Percentiles rank a stretch among this genome's conserved stretches.
Evolutionary conservation across 108 stramenopile species (phyloP).

Genomic region (Mayamaea pseudoterrestris): DNA sequence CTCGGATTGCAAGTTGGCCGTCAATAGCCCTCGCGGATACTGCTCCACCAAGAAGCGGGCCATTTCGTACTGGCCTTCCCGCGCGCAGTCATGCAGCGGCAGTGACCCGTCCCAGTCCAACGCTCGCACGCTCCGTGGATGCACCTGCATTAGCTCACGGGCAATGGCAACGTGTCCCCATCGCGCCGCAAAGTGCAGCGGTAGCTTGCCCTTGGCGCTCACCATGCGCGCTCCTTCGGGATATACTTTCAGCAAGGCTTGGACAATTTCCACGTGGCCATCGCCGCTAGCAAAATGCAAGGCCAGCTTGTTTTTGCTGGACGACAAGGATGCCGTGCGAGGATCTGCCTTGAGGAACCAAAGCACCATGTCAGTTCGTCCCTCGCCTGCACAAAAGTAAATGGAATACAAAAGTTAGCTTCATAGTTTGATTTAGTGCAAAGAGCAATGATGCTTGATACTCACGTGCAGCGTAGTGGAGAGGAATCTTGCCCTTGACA

Average conservation of each 20-base stretch:
- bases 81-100: conserved; percentile 36
- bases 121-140: conserved; percentile 14
- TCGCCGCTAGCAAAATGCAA: conserved; percentile 42
- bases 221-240: conserved; percentile 24
- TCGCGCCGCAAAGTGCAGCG: conserved; percentile 36
- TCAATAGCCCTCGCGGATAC: conserved; percentile 15
- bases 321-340: conserved; percentile 16
- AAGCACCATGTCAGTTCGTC: conserved; percentile 28
- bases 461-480: conserved; percentile 33
- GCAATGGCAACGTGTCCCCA: conserved; percentile 42
- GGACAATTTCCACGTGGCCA: conserved; percentile 27
- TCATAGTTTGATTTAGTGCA: background rate
- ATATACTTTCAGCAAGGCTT: conserved; percentile 18
- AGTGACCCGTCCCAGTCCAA: conserved; percentile 38
- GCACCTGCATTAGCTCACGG: conserved; percentile 7
- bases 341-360: conserved; percentile 18
- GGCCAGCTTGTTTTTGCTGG: conserved; percentile 37
- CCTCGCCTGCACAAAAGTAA: conserved; percentile 11
- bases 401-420: too few species aligned
- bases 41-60: conserved; percentile 16
- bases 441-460: background rate
- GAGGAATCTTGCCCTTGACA: conserved; percentile 38
- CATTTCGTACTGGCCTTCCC: conserved; percentile 35
- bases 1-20: conserved; percentile 29
- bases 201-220: conserved; percentile 34